A percentile compares a stretch with the other conserved stretches of the same genome.
Conservation (phyloP, 129 eudicot species). For the Saussurea involucrata region DNA sequence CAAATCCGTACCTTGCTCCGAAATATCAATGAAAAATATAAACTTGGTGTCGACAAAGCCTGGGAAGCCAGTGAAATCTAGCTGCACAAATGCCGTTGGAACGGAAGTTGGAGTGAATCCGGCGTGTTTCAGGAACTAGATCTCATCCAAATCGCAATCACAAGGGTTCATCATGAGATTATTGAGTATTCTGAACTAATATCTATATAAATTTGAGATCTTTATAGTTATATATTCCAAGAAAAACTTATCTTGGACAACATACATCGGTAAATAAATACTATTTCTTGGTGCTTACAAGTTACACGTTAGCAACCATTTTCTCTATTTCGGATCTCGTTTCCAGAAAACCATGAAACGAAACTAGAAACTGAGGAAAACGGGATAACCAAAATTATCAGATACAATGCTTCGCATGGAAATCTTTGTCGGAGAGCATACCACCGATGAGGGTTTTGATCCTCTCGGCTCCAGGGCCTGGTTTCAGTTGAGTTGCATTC, state of each 20-base stretch:
- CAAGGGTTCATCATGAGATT: slow-evolving; percentile 8
- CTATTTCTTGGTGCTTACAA: slow-evolving; percentile 16
- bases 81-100: slow-evolving; percentile 50
- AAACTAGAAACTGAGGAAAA: not conserved
- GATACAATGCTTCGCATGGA: slow-evolving; percentile 57
- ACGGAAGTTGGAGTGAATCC: slow-evolving; percentile 44
- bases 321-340: not conserved
- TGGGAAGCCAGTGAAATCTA: slow-evolving; percentile 40
- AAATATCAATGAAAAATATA: slow-evolving; percentile 38
- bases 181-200: slow-evolving; percentile 17
- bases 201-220: slow-evolving; percentile 13
- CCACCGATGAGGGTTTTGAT: slow-evolving; percentile 50
- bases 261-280: slow-evolving; percentile 12
- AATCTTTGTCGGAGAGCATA: slow-evolving; percentile 62
- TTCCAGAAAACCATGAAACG: not conserved
- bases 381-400: slow-evolving; percentile 5
- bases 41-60: slow-evolving; percentile 17
- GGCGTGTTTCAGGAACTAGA: slow-evolving; percentile 33
- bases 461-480: slow-evolving; percentile 79
- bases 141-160: not conserved
- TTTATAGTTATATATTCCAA: slow-evolving; percentile 17
- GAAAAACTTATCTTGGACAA: slow-evolving; percentile 25
- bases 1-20: slow-evolving; percentile 46
- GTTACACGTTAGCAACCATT: slow-evolving; percentile 11
- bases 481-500: slow-evolving; percentile 50